phyloP scores from a whole-genome alignment of 345 rosid species.

The Hibiscus mutabilis region DNA sequence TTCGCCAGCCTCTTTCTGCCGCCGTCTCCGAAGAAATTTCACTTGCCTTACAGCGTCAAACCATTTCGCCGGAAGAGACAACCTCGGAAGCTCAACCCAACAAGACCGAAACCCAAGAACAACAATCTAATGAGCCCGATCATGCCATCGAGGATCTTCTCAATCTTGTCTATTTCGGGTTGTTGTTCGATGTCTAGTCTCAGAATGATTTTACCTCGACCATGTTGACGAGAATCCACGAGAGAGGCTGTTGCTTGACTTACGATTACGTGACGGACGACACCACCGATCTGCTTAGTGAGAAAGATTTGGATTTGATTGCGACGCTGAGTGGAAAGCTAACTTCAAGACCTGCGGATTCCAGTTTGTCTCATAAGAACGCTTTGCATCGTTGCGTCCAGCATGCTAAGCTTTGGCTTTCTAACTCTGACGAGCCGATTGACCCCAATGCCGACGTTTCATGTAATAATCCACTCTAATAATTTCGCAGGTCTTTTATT shows the following conservation, averaged over 20 bases:
- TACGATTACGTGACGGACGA: conserved; percentile 92
- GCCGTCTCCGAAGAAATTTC: too few relatives aligned
- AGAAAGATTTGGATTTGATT: conserved; percentile 73
- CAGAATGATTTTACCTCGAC: too few relatives aligned
- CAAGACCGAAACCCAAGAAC: too few relatives aligned
- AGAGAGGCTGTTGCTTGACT: conserved; percentile 71
- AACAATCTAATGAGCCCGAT: too few relatives aligned
- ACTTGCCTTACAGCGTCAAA: too few relatives aligned
- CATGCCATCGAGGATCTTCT: too few relatives aligned
- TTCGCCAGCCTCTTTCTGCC: too few relatives aligned
- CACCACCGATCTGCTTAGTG: conserved; percentile 75
- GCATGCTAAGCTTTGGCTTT: conserved; percentile 73
- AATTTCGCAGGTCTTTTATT: neutral
- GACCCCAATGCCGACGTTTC: conserved; percentile 48
- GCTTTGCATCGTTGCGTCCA: conserved; percentile 68
- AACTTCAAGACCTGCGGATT: conserved; percentile 68
- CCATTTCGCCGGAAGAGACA: too few relatives aligned
- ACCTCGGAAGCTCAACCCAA: too few relatives aligned
- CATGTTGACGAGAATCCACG: too few relatives aligned
- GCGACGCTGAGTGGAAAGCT: conserved; percentile 53
- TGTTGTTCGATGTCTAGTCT: too few relatives aligned
- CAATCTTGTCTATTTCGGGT: too few relatives aligned
- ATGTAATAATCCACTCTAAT: conserved; percentile 32
- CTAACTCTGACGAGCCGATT: conserved; percentile 56
- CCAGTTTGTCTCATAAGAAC: conserved; percentile 69